Evolutionary conservation across 2,329 filamentous ascomycete species (phyloP).

Genomic region (Seiridium cupressi): DNA sequence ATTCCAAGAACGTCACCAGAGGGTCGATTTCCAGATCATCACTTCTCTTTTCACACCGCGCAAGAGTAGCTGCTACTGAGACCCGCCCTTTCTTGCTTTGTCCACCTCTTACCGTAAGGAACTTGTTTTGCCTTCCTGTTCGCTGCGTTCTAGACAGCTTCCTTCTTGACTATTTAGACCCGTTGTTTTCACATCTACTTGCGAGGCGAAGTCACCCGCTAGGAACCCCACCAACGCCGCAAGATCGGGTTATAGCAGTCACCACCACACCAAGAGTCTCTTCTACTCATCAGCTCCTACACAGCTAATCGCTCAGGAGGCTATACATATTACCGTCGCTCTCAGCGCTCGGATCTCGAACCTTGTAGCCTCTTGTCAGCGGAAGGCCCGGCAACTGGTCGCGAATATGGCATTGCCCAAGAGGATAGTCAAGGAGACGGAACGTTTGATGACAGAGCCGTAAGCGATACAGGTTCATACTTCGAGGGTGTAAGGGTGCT

Average conservation of each 20-base stretch:
- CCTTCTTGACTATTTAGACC: not conserved
- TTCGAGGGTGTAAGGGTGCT: not conserved
- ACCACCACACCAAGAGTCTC: too few species aligned
- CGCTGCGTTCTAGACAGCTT: too few species aligned
- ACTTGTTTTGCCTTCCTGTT: too few species aligned
- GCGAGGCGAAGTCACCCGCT: not conserved
- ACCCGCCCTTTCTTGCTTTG: too few species aligned
- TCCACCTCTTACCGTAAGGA: too few species aligned
- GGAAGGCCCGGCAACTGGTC: not conserved
- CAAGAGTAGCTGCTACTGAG: too few species aligned
- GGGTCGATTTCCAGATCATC: not conserved
- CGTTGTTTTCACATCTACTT: not conserved
- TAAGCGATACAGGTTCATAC: constrained; percentile 44
- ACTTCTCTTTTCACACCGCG: too few species aligned
- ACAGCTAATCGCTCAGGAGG: not conserved
- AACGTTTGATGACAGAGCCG: constrained; percentile 95
- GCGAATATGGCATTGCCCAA: constrained; percentile 76
- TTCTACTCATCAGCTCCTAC: too few species aligned
- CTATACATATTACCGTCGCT: not conserved
- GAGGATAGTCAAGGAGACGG: constrained; percentile 97
- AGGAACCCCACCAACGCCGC: not conserved
- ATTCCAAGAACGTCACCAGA: not conserved
- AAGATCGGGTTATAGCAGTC: too few species aligned
- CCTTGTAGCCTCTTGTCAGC: not conserved
- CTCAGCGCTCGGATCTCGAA: not conserved